Evolutionary conservation across 1,284 basidiomycete species (phyloP).

Genomic region (Ganoderma meredithae): DNA sequence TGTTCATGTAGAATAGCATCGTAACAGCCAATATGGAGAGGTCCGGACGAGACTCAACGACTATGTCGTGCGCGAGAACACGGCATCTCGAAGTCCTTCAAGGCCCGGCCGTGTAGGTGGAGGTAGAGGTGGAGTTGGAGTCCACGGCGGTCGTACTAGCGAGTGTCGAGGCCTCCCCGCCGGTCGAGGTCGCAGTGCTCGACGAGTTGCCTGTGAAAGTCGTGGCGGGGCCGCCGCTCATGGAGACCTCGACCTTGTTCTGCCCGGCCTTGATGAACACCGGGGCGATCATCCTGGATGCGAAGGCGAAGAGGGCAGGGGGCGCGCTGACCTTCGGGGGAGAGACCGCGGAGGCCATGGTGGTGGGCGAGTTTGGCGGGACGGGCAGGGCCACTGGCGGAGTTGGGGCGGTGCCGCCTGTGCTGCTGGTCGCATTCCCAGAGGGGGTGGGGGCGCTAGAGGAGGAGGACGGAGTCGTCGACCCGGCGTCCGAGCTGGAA

Average conservation of each 20-base stretch:
- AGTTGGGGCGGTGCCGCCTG: background rate
- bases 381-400: slow-evolving; percentile 15
- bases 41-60: background rate
- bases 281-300: background rate
- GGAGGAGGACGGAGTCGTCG: background rate
- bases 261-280: slow-evolving; percentile 4
- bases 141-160: background rate
- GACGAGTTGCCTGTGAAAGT: slow-evolving; percentile 1
- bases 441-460: background rate
- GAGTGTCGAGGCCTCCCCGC: background rate
- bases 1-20: background rate
- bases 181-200: background rate
- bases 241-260: slow-evolving; percentile 4
- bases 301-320: background rate
- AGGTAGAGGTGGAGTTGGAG: background rate
- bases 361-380: slow-evolving; percentile 21
- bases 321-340: background rate
- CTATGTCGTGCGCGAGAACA: background rate
- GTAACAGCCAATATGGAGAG: background rate
- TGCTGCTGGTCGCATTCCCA: background rate
- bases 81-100: background rate
- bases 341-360: background rate
- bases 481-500: background rate
- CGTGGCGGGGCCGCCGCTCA: background rate
- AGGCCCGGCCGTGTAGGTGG: too few relatives aligned